phyloP scores from a whole-genome alignment of 1,284 basidiomycete genomes.

The Erythrobasidium hasegawianum region DNA sequence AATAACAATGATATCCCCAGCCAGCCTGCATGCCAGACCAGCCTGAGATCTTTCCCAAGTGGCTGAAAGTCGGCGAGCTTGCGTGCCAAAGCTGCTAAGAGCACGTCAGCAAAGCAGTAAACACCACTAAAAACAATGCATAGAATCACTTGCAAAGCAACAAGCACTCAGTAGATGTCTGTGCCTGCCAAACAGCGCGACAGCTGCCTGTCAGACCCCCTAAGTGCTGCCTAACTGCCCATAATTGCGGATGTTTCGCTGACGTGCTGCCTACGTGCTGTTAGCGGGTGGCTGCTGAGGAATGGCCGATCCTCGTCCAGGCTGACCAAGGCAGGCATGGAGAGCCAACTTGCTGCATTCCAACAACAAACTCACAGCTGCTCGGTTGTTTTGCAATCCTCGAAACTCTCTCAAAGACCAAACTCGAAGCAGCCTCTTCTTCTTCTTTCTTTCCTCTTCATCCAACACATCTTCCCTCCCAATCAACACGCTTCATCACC shows the following conservation, averaged over 20 bases:
- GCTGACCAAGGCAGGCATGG: background rate
- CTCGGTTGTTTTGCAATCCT: background rate
- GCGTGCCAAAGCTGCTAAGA: background rate
- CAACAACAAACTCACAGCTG: too few relatives aligned
- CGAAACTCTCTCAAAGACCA: background rate
- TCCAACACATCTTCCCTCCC: background rate
- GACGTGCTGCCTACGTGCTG: background rate
- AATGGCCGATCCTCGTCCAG: background rate
- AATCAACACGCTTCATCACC: too few relatives aligned
- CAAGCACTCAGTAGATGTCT: too few relatives aligned
- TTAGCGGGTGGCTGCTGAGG: background rate
- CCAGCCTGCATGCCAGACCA: too few relatives aligned
- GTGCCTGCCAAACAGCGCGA: too few relatives aligned
- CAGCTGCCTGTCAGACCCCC: too few relatives aligned
- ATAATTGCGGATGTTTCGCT: background rate
- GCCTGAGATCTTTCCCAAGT: too few relatives aligned
- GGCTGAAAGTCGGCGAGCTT: background rate
- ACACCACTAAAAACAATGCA: conserved; percentile 1
- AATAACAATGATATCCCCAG: too few relatives aligned
- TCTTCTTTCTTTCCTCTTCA: conserved; percentile 5
- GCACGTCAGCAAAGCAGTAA: background rate
- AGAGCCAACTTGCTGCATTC: background rate
- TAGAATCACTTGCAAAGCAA: background rate
- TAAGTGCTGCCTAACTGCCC: background rate
- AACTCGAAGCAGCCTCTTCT: background rate